A percentile compares a stretch with the other conserved stretches of the same genome.
phyloP scores from a whole-genome alignment of 2,329 filamentous ascomycete species.

The Ophidiomyces ophidiicola region DNA sequence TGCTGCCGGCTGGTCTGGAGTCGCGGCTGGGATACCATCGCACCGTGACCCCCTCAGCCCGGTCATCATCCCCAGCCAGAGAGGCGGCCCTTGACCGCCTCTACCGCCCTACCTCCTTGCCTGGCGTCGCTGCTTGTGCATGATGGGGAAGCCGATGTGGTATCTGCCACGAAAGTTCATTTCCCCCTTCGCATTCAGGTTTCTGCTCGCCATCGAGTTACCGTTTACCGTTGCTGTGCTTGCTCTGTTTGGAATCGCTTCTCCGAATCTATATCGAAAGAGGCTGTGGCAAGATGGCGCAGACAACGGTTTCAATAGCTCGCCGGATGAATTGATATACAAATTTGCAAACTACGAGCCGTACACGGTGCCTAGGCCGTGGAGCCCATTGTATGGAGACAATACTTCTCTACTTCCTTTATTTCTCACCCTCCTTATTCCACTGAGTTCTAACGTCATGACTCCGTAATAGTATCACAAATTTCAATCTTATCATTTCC shows the following conservation, averaged over 20 bases:
- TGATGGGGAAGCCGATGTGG: slow-evolving; percentile 13
- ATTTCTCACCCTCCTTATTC: neutral
- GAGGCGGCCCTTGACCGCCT: neutral
- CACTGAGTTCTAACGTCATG: slow-evolving; percentile 1
- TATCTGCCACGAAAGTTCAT: slow-evolving; percentile 44
- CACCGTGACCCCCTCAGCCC: too few relatives aligned
- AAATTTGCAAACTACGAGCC: slow-evolving; percentile 47
- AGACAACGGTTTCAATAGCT: slow-evolving; percentile 51
- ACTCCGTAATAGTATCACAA: slow-evolving; percentile 39
- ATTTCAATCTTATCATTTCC: slow-evolving; percentile 50
- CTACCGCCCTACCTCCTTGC: neutral
- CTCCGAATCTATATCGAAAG: slow-evolving; percentile 49
- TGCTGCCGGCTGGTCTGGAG: too few relatives aligned
- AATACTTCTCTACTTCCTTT: slow-evolving; percentile 2
- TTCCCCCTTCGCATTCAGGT: slow-evolving; percentile 40
- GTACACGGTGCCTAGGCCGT: slow-evolving; percentile 43
- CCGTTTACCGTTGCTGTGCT: slow-evolving; percentile 46
- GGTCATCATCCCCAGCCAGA: too few relatives aligned
- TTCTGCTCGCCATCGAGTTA: slow-evolving; percentile 44
- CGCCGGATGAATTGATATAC: slow-evolving; percentile 45
- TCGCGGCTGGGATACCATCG: too few relatives aligned
- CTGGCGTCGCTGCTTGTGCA: too few relatives aligned
- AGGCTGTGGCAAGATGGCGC: slow-evolving; percentile 51
- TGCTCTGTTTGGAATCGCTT: slow-evolving; percentile 49
- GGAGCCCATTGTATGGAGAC: slow-evolving; percentile 49